Evolutionary conservation across 2,329 filamentous ascomycete genomes (phyloP), one percentile per base, ranked within the genome.

Genomic region (Penicillium sp.): DNA sequence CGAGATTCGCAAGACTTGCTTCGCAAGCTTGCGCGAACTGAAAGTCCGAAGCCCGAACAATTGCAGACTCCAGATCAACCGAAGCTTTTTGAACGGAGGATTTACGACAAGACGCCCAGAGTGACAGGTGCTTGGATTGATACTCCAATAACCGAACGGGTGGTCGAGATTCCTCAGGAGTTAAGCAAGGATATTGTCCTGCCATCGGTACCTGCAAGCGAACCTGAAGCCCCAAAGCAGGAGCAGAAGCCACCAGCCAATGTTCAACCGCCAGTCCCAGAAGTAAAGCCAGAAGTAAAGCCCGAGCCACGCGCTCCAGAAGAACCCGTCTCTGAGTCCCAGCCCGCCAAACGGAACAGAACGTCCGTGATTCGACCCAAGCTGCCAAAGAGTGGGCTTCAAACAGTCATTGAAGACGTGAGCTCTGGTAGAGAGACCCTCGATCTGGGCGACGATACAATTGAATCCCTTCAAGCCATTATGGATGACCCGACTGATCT

Each of bases 91-190:
- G 67, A 73, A 35, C 68, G 70, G 14, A 71, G 66, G 28, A 70
- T 78, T 22, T 76, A 78, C 38, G 74, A 76, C 37, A 79, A 80
- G 63, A 82, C 80, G 1, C 80, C 80, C 2, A 72, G 76, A 40
- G 78, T 81, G 10, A 76, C 75, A 19, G 80, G 80, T 13, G 79
- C 78, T 2, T 82, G 79, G 78, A 76, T 80, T 37, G 79, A 82
- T 64, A 82, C 80, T 0, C 79, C 80, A 3, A 68, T 80, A 65
- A 77, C 79, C 13, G 77, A 79, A 55, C 71, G 73, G 35, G 63
- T 70, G 30, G 51, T 68, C 6, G 61, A 70, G 19, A 58, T 68
- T 25, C 69, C 66, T 30, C 67, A 61, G 33, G 63, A 75, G 49
- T 57, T 68, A 14, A 66, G 71, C 2, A 71, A 66, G 30, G 70